phyloP scores from a whole-genome alignment of 2,329 filamentous ascomycete species.

The Emergomyces pasteurianus region DNA sequence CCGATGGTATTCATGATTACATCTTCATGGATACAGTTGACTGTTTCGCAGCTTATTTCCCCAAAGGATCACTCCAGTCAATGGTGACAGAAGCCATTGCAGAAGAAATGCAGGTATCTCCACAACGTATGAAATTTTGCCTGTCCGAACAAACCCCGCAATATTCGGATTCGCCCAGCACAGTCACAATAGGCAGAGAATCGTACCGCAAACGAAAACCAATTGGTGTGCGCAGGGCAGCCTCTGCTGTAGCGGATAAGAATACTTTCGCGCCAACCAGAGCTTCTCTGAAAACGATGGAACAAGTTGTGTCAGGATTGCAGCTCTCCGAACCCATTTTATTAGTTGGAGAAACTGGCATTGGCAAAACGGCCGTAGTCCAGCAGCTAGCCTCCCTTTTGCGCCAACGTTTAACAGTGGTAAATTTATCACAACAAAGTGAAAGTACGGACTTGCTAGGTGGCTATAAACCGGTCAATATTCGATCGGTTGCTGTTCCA shows the following conservation, averaged over 20 bases:
- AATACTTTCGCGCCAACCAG: slow-evolving; percentile 71
- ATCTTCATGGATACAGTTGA: slow-evolving; percentile 93
- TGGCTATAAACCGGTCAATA: slow-evolving; percentile 91
- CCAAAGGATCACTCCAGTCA: slow-evolving; percentile 49
- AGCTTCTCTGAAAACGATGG: slow-evolving; percentile 71
- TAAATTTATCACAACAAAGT: slow-evolving; percentile 96
- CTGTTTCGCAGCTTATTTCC: slow-evolving; percentile 75
- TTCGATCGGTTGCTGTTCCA: slow-evolving; percentile 74
- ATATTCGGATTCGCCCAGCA: slow-evolving; percentile 49
- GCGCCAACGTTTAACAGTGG: slow-evolving; percentile 75
- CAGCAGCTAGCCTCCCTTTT: slow-evolving; percentile 80
- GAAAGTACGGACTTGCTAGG: slow-evolving; percentile 93
- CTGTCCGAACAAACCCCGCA: slow-evolving; percentile 60
- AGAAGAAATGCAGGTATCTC: slow-evolving; percentile 75
- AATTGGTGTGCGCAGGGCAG: slow-evolving; percentile 33
- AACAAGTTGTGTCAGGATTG: slow-evolving; percentile 76
- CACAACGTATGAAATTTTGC: slow-evolving; percentile 68
- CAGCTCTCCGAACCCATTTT: slow-evolving; percentile 78
- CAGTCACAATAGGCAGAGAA: slow-evolving; percentile 55
- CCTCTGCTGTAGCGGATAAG: slow-evolving; percentile 27
- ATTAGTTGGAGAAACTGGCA: slow-evolving; percentile 96
- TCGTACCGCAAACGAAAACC: slow-evolving; percentile 47
- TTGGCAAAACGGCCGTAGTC: slow-evolving; percentile 92
- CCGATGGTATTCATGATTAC: slow-evolving; percentile 60
- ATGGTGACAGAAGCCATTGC: slow-evolving; percentile 53